phyloP scores from a whole-genome alignment of 805 yeast genomes.

The Metschnikowia anglica region DNA sequence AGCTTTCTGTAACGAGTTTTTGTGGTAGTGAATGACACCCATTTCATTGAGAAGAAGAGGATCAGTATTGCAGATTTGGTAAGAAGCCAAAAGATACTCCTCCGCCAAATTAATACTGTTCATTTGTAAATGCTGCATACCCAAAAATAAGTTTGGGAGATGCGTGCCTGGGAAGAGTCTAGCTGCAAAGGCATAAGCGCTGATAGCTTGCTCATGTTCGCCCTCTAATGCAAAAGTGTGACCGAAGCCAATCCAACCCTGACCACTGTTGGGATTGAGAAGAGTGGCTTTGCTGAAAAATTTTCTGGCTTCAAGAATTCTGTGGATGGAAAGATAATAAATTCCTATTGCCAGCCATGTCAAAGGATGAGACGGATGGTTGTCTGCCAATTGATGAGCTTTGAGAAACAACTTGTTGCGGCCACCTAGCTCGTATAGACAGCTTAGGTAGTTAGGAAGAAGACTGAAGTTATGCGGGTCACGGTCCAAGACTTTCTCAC shows the following conservation, averaged over 20 bases:
- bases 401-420: conserved; percentile 74
- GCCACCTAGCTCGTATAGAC: conserved; percentile 81
- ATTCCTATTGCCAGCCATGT: conserved; percentile 94
- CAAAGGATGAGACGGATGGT: conserved; percentile 74
- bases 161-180: conserved; percentile 89
- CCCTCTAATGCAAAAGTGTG: conserved; percentile 97
- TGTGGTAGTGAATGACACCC: conserved; percentile 88
- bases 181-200: conserved; percentile 95
- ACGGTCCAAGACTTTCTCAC: conserved; percentile 56
- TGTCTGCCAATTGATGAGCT: conserved; percentile 84
- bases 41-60: conserved; percentile 87
- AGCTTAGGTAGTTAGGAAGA: conserved; percentile 76
- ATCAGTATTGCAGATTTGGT: conserved; percentile 76
- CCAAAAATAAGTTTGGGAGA: conserved; percentile 82
- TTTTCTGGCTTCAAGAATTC: conserved; percentile 78
- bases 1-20: conserved; percentile 62
- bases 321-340: conserved; percentile 74
- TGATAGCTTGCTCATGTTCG: conserved; percentile 98
- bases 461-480: conserved; percentile 74
- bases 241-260: conserved; percentile 98
- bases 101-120: conserved; percentile 79
- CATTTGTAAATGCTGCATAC: conserved; percentile 94
- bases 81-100: conserved; percentile 77
- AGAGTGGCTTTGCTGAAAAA: conserved; percentile 88
- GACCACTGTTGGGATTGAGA: conserved; percentile 84